Conservation (phyloP, 78 protist species). For the Dictyostelium discoideum region DNA sequence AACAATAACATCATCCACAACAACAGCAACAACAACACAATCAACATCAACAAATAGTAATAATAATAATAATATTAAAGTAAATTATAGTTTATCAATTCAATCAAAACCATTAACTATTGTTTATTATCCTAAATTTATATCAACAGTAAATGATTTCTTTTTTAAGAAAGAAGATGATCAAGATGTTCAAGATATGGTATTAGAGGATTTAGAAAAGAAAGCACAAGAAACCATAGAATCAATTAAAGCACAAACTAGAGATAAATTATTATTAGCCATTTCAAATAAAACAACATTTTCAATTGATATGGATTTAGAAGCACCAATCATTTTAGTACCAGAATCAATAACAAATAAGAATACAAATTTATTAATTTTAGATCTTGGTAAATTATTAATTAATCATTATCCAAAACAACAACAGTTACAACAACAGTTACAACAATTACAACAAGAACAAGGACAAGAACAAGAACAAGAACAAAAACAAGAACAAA, state of each 20-base stretch:
- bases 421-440: not conserved
- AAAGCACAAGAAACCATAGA: conserved; percentile 48
- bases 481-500: not conserved
- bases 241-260: conserved; percentile 30
- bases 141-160: conserved; percentile 32
- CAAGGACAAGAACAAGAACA: too few relatives aligned
- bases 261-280: conserved; percentile 30
- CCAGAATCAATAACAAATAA: conserved; percentile 35
- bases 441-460: not conserved
- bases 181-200: not conserved
- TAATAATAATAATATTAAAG: not conserved
- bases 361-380: conserved; percentile 29
- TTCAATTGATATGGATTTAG: conserved; percentile 11
- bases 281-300: conserved; percentile 35
- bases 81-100: conserved; percentile 22
- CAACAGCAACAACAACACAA: too few relatives aligned
- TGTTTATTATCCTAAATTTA: conserved; percentile 69
- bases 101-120: conserved; percentile 66
- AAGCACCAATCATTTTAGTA: conserved; percentile 59
- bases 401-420: conserved; percentile 38
- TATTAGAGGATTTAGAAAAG: conserved; percentile 54
- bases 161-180: conserved; percentile 14
- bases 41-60: not conserved
- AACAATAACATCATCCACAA: too few relatives aligned
- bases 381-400: conserved; percentile 57